Evolutionary conservation across 2,329 filamentous ascomycete genomes (phyloP).

Genomic region (Diplodia intermedia): DNA sequence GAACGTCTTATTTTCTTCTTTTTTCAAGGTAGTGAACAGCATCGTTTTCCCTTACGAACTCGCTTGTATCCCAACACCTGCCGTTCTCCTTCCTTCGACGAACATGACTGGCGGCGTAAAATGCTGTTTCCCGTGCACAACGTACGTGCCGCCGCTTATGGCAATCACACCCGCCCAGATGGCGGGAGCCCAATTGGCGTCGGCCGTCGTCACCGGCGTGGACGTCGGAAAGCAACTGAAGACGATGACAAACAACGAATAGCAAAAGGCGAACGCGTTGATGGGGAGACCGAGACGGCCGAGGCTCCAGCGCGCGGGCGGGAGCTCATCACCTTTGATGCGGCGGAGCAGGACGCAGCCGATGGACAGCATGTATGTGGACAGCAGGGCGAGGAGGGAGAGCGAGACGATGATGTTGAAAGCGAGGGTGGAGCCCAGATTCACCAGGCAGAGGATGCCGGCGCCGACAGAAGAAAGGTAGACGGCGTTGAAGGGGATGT

Average conservation of each 20-base stretch:
- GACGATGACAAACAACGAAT: slow-evolving; percentile 31
- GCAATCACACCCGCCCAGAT: slow-evolving; percentile 32
- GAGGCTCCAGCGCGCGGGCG: slow-evolving; percentile 32
- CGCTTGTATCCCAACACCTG: slow-evolving; percentile 28
- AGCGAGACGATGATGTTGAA: slow-evolving; percentile 46
- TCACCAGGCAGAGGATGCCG: slow-evolving; percentile 53
- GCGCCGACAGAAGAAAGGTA: slow-evolving; percentile 38
- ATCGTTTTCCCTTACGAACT: neutral
- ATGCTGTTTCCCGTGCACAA: slow-evolving; percentile 31
- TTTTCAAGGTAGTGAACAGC: no score
- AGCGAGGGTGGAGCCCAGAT: slow-evolving; percentile 54
- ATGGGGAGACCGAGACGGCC: slow-evolving; percentile 30
- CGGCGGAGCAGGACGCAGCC: slow-evolving; percentile 33
- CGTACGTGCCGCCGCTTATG: slow-evolving; percentile 20
- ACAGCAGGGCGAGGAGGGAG: slow-evolving; percentile 32
- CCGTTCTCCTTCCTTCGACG: slow-evolving; percentile 31
- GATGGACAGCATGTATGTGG: slow-evolving; percentile 34
- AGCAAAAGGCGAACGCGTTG: slow-evolving; percentile 33
- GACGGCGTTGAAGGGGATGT: slow-evolving; percentile 34
- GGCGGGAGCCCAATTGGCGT: slow-evolving; percentile 35
- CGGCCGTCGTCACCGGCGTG: slow-evolving; percentile 16
- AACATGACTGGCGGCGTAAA: slow-evolving; percentile 34
- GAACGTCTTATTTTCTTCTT: no score
- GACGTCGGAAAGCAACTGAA: slow-evolving; percentile 31
- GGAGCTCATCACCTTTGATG: slow-evolving; percentile 9